Percentiles rank a stretch among this genome's conserved stretches.
Conservation (phyloP, 1,284 basidiomycete genomes). For the Coriolopsis trogii region DNA sequence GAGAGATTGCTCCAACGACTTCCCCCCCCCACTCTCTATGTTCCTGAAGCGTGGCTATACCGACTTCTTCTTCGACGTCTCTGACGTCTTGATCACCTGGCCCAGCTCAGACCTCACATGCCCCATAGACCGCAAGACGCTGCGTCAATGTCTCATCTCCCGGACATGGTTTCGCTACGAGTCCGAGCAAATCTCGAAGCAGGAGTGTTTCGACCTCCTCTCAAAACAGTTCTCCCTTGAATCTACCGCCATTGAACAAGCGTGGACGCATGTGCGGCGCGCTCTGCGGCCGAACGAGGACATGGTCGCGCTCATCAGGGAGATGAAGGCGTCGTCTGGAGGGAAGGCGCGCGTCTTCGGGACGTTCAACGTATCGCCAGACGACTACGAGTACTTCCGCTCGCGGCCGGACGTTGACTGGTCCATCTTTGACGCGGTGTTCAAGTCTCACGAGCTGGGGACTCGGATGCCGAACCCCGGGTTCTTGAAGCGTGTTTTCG, state of each 20-base stretch:
- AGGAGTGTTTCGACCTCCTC: conserved; percentile 43
- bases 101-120: conserved; percentile 48
- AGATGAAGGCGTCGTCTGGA: conserved; percentile 42
- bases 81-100: conserved; percentile 61
- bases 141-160: conserved; percentile 47
- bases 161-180: conserved; percentile 30
- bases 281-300: conserved; percentile 44
- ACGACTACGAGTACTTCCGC: conserved; percentile 48
- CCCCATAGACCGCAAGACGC: conserved; percentile 43
- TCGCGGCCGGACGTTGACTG: conserved; percentile 44
- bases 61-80: conserved; percentile 50
- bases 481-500: conserved; percentile 49
- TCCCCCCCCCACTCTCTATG: no score
- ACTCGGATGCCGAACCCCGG: conserved; percentile 55
- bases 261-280: conserved; percentile 46
- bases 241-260: conserved; percentile 39
- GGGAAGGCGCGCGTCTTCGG: conserved; percentile 44
- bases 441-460: conserved; percentile 47
- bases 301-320: conserved; percentile 47
- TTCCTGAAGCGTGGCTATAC: conserved; percentile 26
- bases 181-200: conserved; percentile 42
- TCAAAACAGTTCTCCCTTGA: conserved; percentile 41
- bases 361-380: conserved; percentile 57
- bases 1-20: no score
- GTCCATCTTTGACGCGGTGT: conserved; percentile 53